Evolutionary conservation across 2,329 filamentous ascomycete species (phyloP), one percentile per base, ranked within the genome.

Genomic region (Xylariaceae sp.): DNA sequence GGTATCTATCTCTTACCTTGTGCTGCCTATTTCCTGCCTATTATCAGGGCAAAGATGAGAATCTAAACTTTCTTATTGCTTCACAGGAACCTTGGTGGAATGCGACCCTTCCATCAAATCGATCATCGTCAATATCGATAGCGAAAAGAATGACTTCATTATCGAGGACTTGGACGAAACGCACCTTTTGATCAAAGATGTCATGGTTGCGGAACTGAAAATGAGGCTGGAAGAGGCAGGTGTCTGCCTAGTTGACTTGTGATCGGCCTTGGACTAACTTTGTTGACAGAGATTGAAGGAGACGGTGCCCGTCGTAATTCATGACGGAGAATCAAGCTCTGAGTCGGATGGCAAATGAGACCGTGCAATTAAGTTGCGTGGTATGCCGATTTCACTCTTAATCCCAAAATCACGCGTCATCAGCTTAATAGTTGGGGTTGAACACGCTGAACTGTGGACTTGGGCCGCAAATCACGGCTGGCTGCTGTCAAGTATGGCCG

Each of bases 81-180:
- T 41, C 12, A 17, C 48, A 85, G 90, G 90, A 61, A 87, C 91
- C 24, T 82, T 94, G 63, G 86, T 94, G 74, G 86, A 92, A 74
- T 92, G 89, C 75, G 90, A 94, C 71, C 88, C 90, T n/a, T 91
- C 89, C 40, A 92, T 94, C 81, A 93, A 92, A 75, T 89, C 90
- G 62, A 92, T 93, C 78, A 88, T 94, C 69, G 80, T 90, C 66
- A 89, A 87, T 68, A 90, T 94, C 65, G 88, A 94, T 74, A 83
- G 79, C 67, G 79, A 84, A 55, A 81, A 82, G 64, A 86, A 92
- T 73, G 86, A 88, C 63, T 91, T 86, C 72, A 90, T 94, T 69
- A 89, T 92, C 61, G 89, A 92, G 67, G 89, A 92, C 61, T 82
- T 93, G 1, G 90, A 93, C 74, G 90, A 93, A 58, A 84, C 89